phyloP scores from a whole-genome alignment of 371 early-diverging fungal genomes.

The Amoeboaphelidium protococcarum region DNA sequence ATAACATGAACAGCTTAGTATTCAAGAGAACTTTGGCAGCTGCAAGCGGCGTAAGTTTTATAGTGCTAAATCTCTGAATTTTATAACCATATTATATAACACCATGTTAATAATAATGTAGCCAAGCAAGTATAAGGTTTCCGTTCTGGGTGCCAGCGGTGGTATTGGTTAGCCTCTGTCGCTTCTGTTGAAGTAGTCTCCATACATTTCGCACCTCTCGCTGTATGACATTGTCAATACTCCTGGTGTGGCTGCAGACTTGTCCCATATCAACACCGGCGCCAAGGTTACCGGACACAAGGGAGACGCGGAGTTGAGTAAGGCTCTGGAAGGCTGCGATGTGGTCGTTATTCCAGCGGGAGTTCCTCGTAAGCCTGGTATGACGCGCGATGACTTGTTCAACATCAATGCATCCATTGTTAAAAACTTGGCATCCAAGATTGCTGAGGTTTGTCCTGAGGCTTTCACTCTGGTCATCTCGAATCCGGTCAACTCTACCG shows the following conservation, averaged over 20 bases:
- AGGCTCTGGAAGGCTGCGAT: conserved; percentile 1
- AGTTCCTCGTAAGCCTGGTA: conserved; percentile 4
- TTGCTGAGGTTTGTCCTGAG: conserved; percentile 2
- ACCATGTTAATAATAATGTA: too few species aligned
- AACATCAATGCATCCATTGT: conserved; percentile 6
- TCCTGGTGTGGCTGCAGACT: conserved; percentile 90
- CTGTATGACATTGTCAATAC: conserved; percentile 82
- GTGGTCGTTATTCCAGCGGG: conserved; percentile 6
- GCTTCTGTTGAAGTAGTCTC: conserved; percentile 32
- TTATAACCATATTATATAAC: too few species aligned
- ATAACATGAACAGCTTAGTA: too few species aligned
- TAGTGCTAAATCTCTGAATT: too few species aligned
- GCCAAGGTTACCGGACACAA: conserved; percentile 19
- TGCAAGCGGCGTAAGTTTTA: too few species aligned
- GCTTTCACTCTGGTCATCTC: conserved; percentile 2
- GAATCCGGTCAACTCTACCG: conserved; percentile 6
- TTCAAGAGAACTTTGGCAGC: too few species aligned
- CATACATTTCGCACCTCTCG: conserved; percentile 53
- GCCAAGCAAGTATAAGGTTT: conserved; percentile 40
- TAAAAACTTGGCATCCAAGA: neutral
- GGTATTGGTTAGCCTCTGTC: conserved; percentile 47
- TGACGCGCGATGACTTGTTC: conserved; percentile 5
- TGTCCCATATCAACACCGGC: conserved; percentile 84
- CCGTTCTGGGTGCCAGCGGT: conserved; percentile 49
- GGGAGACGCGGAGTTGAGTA: neutral